Conservation (phyloP, 176 grass and related monocot species). For the Otatea glauca region DNA sequence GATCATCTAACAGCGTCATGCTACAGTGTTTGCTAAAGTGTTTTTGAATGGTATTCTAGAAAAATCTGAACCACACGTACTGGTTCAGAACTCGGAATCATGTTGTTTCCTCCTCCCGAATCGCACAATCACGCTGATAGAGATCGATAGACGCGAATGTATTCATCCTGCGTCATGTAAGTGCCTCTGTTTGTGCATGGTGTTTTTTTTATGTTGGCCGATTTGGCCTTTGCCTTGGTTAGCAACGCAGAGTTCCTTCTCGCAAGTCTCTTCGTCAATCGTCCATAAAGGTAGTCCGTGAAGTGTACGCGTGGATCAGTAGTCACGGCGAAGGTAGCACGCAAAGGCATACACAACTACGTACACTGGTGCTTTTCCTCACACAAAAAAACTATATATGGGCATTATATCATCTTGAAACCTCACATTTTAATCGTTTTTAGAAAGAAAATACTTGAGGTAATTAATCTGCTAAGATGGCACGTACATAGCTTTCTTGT, state of each 20-base stretch:
- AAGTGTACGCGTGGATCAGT: conserved; percentile 13
- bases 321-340: conserved; percentile 12
- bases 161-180: not conserved
- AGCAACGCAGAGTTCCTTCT: conserved; percentile 6
- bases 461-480: not conserved
- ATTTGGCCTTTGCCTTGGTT: conserved; percentile 28
- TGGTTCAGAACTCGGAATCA: not conserved
- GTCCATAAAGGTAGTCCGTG: conserved; percentile 7
- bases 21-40: no score
- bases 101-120: not conserved
- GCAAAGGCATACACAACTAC: not conserved
- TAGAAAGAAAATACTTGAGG: not conserved
- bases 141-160: not conserved
- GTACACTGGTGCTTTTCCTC: not conserved
- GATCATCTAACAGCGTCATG: no score
- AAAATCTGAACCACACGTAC: not conserved
- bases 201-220: not conserved
- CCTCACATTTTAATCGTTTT: not conserved
- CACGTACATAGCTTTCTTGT: not conserved
- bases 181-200: not conserved
- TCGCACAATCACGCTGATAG: not conserved
- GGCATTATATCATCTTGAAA: not conserved
- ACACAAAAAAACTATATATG: not conserved
- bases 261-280: not conserved
- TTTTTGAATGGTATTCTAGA: no score